phyloP scores from a whole-genome alignment of 1,284 basidiomycete genomes.

The Thecaphora thlaspeos region DNA sequence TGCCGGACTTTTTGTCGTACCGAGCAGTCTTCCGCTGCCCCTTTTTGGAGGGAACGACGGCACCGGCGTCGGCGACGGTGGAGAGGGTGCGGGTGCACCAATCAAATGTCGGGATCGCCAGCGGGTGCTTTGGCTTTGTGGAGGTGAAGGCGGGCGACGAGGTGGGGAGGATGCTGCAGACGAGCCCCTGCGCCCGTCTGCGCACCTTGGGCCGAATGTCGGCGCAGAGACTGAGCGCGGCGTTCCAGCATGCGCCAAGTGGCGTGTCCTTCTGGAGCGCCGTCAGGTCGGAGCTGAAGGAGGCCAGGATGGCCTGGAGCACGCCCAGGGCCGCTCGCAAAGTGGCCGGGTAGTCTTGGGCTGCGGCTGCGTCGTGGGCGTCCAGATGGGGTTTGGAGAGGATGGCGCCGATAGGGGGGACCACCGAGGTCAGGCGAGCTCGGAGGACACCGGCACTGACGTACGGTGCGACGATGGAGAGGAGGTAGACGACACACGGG shows the following conservation, averaged over 20 bases:
- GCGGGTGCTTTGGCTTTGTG: constrained; percentile 71
- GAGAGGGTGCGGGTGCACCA: constrained; percentile 73
- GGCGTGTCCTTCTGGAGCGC: constrained; percentile 39
- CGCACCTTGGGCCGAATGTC: constrained; percentile 93
- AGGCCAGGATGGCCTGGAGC: constrained; percentile 68
- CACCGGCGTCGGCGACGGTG: constrained; percentile 68
- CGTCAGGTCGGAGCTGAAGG: constrained; percentile 66
- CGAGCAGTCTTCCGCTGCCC: no score
- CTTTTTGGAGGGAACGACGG: constrained; percentile 61
- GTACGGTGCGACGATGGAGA: constrained; percentile 48
- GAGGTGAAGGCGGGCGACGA: constrained; percentile 17
- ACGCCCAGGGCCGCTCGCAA: constrained; percentile 73
- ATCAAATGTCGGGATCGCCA: constrained; percentile 71
- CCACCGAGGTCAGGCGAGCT: constrained; percentile 38
- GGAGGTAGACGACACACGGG: constrained; percentile 48
- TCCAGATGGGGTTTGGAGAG: constrained; percentile 44
- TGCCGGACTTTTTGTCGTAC: constrained; percentile 51
- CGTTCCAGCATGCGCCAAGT: constrained; percentile 61
- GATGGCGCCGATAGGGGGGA: constrained; percentile 40
- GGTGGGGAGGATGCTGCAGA: constrained; percentile 66
- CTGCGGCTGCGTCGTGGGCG: constrained; percentile 66
- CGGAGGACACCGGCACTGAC: constrained; percentile 44
- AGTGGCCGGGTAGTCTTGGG: constrained; percentile 62
- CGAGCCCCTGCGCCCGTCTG: constrained; percentile 80
- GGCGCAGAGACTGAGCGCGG: constrained; percentile 75